phyloP scores from a whole-genome alignment of 108 stramenopile species.

The Licmophora abbreviata region DNA sequence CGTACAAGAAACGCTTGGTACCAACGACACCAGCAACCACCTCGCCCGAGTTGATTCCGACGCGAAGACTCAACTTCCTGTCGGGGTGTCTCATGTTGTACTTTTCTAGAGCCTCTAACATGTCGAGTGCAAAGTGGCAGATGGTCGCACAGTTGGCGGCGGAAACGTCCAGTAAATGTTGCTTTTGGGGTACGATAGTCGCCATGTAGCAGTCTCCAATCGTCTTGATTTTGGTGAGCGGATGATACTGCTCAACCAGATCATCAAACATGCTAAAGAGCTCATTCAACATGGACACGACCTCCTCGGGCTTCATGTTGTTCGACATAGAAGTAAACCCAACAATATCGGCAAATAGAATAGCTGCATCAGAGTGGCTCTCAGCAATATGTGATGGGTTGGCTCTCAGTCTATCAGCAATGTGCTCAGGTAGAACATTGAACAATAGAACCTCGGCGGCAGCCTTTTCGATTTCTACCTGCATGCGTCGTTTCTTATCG shows the following conservation, averaged over 20 bases:
- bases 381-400: background rate
- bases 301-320: constrained; percentile 11
- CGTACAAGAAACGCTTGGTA: constrained; percentile 26
- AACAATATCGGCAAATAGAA: constrained; percentile 29
- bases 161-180: constrained; percentile 30
- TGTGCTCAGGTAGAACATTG: constrained; percentile 40
- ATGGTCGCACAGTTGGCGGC: too few species aligned
- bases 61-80: constrained; percentile 32
- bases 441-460: constrained; percentile 4
- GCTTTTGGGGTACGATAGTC: constrained; percentile 24
- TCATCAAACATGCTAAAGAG: constrained; percentile 25
- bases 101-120: constrained; percentile 25
- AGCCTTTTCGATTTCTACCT: background rate
- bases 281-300: constrained; percentile 28
- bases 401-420: constrained; percentile 32
- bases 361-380: constrained; percentile 2
- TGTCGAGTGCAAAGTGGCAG: constrained; percentile 38
- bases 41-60: constrained; percentile 48
- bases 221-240: constrained; percentile 37
- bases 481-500: background rate
- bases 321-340: constrained; percentile 26
- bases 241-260: constrained; percentile 15
- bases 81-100: constrained; percentile 29
- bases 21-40: constrained; percentile 38
- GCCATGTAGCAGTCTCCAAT: constrained; percentile 31